Base-by-base conservation (phyloP, 129 eudicot species). In the Rutidosis leptorrhynchoides region DNA sequence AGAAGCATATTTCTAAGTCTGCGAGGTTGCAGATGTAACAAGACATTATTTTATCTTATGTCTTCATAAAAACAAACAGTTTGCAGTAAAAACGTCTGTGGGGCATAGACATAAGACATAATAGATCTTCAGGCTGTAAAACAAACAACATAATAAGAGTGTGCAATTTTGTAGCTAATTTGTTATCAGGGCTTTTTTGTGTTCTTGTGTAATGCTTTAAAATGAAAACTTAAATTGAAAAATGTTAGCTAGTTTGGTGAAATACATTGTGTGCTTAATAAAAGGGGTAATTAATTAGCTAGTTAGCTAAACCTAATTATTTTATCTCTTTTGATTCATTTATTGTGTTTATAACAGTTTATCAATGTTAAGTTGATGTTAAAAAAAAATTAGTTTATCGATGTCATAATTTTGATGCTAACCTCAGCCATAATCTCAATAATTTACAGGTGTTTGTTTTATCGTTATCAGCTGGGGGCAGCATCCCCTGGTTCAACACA, bases 401-500 rank as follows among this genome's bases (percentile, higher is more conserved):
- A 70, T 6, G 17, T 35, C 26, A 9, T 45, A 32, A 54, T 69
- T 24, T 15, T 9, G 35, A n/a, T 66, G 24, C 62, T 62, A 17
- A 64, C 25, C 64, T 24, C 21, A 58, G 32, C 6, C 3, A 7
- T 1, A 33, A 35, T 32, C 10, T 49, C 24, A 3, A 62, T 58
- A 24, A 67, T 54, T 46, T 26, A 37, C 80, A 84, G 91, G 86
- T 84, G 51, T 69, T 88, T 61, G 7, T 82, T 46, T 43, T 82
- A 21, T 88, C 81, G 19, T 75, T 84, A 65, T 54, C 75, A 16
- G 82, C 90, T 12, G 95, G 95, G 49, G 77, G 84, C 35, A 87
- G 95, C 84, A 84, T 87, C 45, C 79, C 84, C 45, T 88, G 91
- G 96, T 84, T 88, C 78, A 88, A 88, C 79, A 84, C 96, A 0